Base-by-base conservation (phyloP, 352 stramenopile species). In the Peronospora belbahrii region DNA sequence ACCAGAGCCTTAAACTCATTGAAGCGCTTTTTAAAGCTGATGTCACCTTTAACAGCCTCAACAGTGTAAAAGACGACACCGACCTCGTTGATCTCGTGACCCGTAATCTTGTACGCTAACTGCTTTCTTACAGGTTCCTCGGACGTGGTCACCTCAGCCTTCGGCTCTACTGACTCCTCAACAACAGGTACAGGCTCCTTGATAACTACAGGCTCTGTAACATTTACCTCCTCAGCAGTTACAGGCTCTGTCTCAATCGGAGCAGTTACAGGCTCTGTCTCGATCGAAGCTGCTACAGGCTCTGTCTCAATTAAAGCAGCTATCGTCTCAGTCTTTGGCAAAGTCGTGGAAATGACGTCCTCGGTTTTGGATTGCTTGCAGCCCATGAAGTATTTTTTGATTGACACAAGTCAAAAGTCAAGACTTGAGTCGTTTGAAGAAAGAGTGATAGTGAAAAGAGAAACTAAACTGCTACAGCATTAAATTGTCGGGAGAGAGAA, bases 1-100 rank as follows among this genome's bases (percentile, higher is more conserved):
- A 90, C 70, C 6, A 92, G 59, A 30, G 59, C 47, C 67, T 90
- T 90, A 48, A 92, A 92, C 52, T 90, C 81, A 47, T 77, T 87
- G 62, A 71, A 89, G 52, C 78, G 78, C 56, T 79, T 85, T 58
- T 88, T 85, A 40, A 83, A 57, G 19, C 42, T 42, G 9, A 10
- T 45, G 3, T 66, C 56, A 33, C 59, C 59, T 20, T 83, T 61
- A 0, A 39, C 43, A 2, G 67, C 24, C 41, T 84, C 63, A 20
- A 92, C 43, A 8, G 65, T 50, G 75, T 92, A 92, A 38, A 72
- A 84, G 2, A 89, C 81, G 5, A 87, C 60, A 19, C 78, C 75
- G 2, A 66, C 34, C 7, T 82, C 72, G 13, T 74, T 67, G 64
- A 92, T 79, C 22, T 69, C 77, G 44, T 80, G 55, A 42, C 68